These are phyloP conservation scores for Boechera divaricarpa DNA, from an alignment of 345 rosid species.

Conservation along the genomic window DNA sequence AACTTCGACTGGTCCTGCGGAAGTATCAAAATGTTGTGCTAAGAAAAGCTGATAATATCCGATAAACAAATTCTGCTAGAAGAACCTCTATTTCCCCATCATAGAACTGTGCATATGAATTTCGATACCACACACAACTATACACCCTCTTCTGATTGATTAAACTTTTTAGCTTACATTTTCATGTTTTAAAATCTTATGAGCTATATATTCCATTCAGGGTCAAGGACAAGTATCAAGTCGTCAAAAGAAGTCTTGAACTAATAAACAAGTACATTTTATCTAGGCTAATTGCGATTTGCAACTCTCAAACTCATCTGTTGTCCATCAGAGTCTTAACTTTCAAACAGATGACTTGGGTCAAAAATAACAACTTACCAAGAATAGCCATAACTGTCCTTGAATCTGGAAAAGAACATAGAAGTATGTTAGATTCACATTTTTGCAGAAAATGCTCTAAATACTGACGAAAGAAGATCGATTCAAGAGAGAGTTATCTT, in stretches of 20 bases:
- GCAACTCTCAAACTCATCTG: conserved; percentile 19
- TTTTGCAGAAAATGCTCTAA: not conserved
- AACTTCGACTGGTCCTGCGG: conserved; percentile 85
- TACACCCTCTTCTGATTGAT: not conserved
- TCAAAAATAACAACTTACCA: conserved; percentile 56
- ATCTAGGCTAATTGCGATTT: conserved; percentile 8
- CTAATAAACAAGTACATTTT: conserved; percentile 19
- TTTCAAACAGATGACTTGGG: conserved; percentile 22
- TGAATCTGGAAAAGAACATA: conserved; percentile 69
- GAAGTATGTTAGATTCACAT: conserved; percentile 24
- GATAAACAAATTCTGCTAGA: not conserved
- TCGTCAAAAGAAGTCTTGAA: conserved; percentile 8
- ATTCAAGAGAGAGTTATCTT: not conserved
- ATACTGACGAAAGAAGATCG: not conserved
- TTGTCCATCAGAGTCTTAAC: conserved; percentile 9
- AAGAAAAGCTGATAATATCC: not conserved
- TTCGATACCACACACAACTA: conserved; percentile 10
- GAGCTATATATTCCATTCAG: conserved; percentile 27
- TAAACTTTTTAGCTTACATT: not conserved
- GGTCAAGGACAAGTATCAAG: conserved; percentile 10
- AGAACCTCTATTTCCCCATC: conserved; percentile 1
- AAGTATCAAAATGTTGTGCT: conserved; percentile 5
- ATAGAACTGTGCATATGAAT: conserved; percentile 14
- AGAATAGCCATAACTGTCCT: conserved; percentile 99
- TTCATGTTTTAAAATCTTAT: not conserved